These are phyloP conservation scores for Solanum dulcamara DNA, from an alignment of 257 asterid species.

Conservation along the genomic window DNA sequence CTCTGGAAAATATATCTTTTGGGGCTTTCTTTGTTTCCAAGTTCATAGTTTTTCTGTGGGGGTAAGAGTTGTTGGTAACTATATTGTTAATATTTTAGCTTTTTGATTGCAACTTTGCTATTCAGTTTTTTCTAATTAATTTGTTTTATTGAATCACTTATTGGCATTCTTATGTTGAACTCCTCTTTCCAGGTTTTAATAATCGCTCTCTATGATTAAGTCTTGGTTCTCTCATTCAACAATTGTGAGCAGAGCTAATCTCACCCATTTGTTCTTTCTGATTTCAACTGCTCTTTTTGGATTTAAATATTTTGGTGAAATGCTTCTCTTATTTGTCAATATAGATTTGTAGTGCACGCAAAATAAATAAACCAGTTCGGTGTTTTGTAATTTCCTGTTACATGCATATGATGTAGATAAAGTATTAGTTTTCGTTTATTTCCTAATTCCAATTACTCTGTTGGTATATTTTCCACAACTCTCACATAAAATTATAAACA, in stretches of 20 bases:
- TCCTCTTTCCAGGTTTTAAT: neutral
- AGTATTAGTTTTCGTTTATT: neutral
- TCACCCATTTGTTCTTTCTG: neutral
- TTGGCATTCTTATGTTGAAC: neutral
- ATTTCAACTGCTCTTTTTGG: neutral
- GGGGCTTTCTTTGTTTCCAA: neutral
- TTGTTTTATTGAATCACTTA: neutral
- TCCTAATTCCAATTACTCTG: neutral
- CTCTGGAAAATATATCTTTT: neutral
- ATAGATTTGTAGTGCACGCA: neutral
- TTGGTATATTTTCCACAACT: neutral
- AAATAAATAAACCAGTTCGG: neutral
- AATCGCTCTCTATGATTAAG: neutral
- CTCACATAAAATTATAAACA: neutral
- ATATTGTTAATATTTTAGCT: no score
- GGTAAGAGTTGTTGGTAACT: neutral
- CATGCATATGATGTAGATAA: neutral
- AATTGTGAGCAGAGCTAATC: neutral
- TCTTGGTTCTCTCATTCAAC: neutral
- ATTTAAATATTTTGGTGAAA: neutral
- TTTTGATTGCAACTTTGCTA: neutral
- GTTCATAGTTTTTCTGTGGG: neutral
- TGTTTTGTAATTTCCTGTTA: neutral
- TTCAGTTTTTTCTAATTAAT: neutral
- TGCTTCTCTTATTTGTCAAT: neutral